A percentile compares a stretch with the other conserved stretches of the same genome.
These are phyloP conservation scores for Entomortierella beljakovae DNA, from an alignment of 192 early-diverging fungal species.

Conservation along the genomic window DNA sequence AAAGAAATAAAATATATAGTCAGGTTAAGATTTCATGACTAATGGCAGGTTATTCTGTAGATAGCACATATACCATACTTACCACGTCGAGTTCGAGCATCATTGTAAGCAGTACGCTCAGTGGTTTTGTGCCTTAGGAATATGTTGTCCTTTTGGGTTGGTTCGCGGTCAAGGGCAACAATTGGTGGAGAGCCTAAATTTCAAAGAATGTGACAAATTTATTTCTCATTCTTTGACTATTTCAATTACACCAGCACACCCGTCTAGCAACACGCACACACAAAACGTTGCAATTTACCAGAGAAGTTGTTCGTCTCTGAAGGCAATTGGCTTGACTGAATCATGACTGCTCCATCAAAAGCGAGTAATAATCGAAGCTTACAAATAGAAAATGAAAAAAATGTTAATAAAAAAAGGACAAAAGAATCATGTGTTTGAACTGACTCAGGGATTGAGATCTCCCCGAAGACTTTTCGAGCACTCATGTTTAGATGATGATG, in stretches of 20 bases:
- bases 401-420: background rate
- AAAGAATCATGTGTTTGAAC: background rate
- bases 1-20: background rate
- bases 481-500: no score
- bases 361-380: slow-evolving; percentile 39
- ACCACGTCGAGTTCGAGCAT: slow-evolving; percentile 54
- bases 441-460: no score
- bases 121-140: slow-evolving; percentile 70
- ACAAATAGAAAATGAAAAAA: background rate
- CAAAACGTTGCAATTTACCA: background rate
- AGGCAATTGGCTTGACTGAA: slow-evolving; percentile 42
- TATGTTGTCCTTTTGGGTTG: slow-evolving; percentile 33
- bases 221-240: background rate
- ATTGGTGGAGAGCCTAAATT: slow-evolving; percentile 17
- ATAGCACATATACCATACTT: background rate
- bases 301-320: slow-evolving; percentile 30
- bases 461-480: background rate
- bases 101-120: slow-evolving; percentile 57
- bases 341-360: slow-evolving; percentile 44
- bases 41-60: background rate
- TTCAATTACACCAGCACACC: background rate
- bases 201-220: background rate
- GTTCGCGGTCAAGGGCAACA: slow-evolving; percentile 56
- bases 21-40: background rate
- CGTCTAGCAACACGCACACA: background rate